A percentile compares a stretch with the other conserved stretches of the same genome.
Evolutionary conservation across 352 stramenopile genomes (phyloP).

Genomic region (Pythium angustatum): DNA sequence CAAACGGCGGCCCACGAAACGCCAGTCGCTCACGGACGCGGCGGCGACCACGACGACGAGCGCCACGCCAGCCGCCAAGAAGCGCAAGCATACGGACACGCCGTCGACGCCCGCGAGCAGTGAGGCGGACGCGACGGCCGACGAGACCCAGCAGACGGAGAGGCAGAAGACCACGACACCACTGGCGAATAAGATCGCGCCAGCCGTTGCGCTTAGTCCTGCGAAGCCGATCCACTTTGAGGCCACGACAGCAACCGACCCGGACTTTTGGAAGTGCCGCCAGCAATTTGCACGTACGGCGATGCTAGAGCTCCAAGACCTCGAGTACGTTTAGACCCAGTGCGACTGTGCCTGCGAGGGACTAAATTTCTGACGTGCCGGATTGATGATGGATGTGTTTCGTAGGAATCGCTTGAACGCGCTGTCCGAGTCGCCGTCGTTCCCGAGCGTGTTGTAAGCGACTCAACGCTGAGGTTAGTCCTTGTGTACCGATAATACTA

Average conservation of each 20-base stretch:
- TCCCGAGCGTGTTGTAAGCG: neutral
- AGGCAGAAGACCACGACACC: neutral
- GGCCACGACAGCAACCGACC: constrained; percentile 28
- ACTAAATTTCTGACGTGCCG: neutral
- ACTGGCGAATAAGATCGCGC: neutral
- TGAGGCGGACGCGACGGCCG: neutral
- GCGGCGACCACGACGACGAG: neutral
- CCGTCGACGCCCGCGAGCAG: constrained; percentile 5
- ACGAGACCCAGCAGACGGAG: neutral
- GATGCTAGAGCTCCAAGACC: constrained; percentile 36
- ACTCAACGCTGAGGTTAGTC: neutral
- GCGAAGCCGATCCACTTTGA: constrained; percentile 18
- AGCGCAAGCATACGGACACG: neutral
- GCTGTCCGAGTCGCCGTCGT: constrained; percentile 13
- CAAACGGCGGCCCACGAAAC: constrained; percentile 17
- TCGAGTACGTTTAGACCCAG: constrained; percentile 49
- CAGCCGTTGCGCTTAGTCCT: constrained; percentile 13
- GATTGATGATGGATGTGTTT: neutral
- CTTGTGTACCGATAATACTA: too few relatives aligned
- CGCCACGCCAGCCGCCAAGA: neutral
- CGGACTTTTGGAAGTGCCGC: constrained; percentile 45
- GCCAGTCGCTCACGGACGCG: constrained; percentile 4
- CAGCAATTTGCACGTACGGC: constrained; percentile 33
- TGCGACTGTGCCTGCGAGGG: too few relatives aligned
- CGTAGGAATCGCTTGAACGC: constrained; percentile 25